Conservation (phyloP, 2,329 filamentous ascomycete genomes). For the Corniculantispora saksenae region DNA sequence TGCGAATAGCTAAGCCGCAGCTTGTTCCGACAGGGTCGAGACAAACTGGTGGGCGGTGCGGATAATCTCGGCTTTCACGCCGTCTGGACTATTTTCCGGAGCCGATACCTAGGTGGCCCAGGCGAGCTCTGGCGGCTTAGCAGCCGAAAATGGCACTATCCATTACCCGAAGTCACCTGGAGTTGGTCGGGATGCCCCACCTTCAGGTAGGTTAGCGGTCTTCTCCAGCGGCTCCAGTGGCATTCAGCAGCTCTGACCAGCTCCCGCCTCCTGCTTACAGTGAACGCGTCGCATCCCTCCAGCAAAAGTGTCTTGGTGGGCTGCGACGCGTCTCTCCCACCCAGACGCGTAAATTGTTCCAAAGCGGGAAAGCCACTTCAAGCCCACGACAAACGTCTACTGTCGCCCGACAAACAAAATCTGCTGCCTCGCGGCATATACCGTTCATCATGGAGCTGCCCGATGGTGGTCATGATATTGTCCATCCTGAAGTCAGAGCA, state of each 20-base stretch:
- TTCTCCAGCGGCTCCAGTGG: not conserved
- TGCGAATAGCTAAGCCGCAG: conserved; percentile 12
- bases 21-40: not conserved
- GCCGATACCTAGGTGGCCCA: not conserved
- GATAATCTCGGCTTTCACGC: conserved; percentile 45
- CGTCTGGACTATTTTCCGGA: not conserved
- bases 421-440: conserved; percentile 1
- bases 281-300: conserved; percentile 25
- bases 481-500: conserved; percentile 90
- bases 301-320: conserved; percentile 3
- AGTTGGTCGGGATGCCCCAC: not conserved
- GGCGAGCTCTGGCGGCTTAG: not conserved
- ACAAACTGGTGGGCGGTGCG: conserved; percentile 28
- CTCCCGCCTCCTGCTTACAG: not conserved
- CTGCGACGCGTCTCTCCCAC: conserved; percentile 13
- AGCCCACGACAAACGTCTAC: conserved; percentile 7
- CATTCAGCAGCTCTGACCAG: not conserved
- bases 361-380: not conserved
- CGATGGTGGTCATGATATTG: conserved; percentile 58
- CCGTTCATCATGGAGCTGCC: conserved; percentile 52
- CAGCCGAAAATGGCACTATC: too few species aligned
- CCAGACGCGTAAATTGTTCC: conserved; percentile 24
- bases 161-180: too few species aligned
- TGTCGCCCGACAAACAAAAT: not conserved
- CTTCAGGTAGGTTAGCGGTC: not conserved